Evolutionary conservation across 768 basidiomycete genomes (phyloP), one percentile per base, ranked within the genome.

Genomic region (Leucocoprinus leucothites): DNA sequence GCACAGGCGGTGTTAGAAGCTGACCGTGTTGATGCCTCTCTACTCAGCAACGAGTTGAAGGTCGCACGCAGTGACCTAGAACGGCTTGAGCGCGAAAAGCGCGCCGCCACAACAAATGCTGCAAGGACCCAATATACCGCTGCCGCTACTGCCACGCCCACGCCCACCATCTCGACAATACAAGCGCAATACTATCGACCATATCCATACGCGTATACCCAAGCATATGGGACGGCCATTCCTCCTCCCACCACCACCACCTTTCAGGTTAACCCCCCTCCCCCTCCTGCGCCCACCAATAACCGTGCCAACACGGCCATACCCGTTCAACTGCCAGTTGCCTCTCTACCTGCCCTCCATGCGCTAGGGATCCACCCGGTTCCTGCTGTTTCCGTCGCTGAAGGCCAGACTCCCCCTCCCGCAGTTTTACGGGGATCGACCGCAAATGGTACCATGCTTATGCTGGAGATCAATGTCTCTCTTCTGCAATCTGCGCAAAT

Each of bases 391-490:
- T 77, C 84, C 14, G 63, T 86, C 21, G 75, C 79, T 8, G 71
- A 80, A 42, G 81, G 77, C 21, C 82, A 85, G 58, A 75, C 82
- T 16, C 86, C 83, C 61, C 86, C 89, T 0, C 78, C 86, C n/a
- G 89, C 87, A n/a, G 80, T 92, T 14, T 73, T 91, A 48, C 80
- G 85, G 36, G 85, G 87, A 25, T 85, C 86, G 1, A 82, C 84
- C 2, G 79, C 82, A 6, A 84, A 89, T 62, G 89, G 89, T 11
- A 78, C 81, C 18, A 83, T 86, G 76, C 68, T 91, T 56, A 87
- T 79, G 64, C 70, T 93, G 51, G 90, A 92, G 59, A 87, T 93
- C 64, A 91, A 91, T 57, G 82, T 91, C 25, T 83, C 84, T 14
- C 68, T 85, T 18, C 73, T 93, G 52, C 86, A 89, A 66, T 76